phyloP scores from a whole-genome alignment of 306 rosid species.

The Sphenostylis stenocarpa region DNA sequence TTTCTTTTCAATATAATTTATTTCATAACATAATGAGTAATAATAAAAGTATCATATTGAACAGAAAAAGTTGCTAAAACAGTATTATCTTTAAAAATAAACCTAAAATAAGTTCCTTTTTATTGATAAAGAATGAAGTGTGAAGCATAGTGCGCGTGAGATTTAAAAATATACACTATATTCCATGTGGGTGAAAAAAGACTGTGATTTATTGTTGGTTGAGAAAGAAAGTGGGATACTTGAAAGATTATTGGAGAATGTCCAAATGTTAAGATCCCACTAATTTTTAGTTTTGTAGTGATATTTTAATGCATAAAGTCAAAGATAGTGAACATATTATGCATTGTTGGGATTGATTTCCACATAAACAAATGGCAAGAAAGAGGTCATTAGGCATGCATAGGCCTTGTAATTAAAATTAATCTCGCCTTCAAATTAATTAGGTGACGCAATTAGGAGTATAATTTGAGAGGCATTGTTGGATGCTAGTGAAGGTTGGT shows the following conservation, averaged over 20 bases:
- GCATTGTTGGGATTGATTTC: background rate
- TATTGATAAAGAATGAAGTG: too few relatives aligned
- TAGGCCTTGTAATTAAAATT: too few relatives aligned
- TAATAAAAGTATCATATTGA: too few relatives aligned
- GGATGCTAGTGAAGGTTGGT: background rate
- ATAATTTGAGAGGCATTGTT: background rate
- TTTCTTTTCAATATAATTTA: too few relatives aligned
- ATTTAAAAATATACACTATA: too few relatives aligned
- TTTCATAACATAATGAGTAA: too few relatives aligned
- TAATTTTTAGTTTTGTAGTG: background rate
- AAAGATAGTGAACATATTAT: background rate
- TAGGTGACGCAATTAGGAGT: background rate
- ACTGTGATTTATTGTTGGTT: background rate
- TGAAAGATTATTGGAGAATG: background rate
- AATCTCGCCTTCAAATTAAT: too few relatives aligned
- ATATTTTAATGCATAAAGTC: background rate
- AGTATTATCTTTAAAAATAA: too few relatives aligned
- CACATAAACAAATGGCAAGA: background rate
- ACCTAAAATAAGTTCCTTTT: too few relatives aligned
- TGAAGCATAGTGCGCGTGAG: too few relatives aligned
- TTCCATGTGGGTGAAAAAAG: too few relatives aligned
- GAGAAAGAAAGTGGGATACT: background rate
- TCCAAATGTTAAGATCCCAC: constrained; percentile 15
- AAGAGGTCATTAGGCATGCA: background rate
- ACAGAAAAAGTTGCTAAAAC: too few relatives aligned